Conservation (phyloP, 805 yeast species). For the Spathaspora girioi region DNA sequence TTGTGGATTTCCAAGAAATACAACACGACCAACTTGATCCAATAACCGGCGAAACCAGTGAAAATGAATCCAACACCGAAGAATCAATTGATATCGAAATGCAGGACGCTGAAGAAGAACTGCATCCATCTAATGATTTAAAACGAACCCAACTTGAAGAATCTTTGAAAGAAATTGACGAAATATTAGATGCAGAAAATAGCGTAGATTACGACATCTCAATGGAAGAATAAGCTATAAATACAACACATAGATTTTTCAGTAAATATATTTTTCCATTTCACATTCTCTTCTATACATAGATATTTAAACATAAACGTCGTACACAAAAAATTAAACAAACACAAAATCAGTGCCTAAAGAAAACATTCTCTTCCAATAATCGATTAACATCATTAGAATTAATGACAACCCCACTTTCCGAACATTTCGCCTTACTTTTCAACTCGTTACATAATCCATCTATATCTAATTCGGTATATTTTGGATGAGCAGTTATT, state of each 20-base stretch:
- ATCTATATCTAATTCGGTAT: slow-evolving; percentile 90
- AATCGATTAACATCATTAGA: slow-evolving; percentile 70
- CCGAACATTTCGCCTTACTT: slow-evolving; percentile 92
- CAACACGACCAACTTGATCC: neutral
- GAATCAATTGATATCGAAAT: neutral
- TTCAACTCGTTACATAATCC: slow-evolving; percentile 88
- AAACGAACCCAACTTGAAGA: slow-evolving; percentile 6
- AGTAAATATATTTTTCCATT: neutral
- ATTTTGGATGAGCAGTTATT: slow-evolving; percentile 88
- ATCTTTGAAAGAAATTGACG: slow-evolving; percentile 27
- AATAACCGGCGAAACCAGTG: neutral
- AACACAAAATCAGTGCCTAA: slow-evolving; percentile 1
- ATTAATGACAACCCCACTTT: slow-evolving; percentile 83
- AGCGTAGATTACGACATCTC: slow-evolving; percentile 34
- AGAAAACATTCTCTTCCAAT: slow-evolving; percentile 23
- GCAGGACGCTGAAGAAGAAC: neutral
- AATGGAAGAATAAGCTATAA: slow-evolving; percentile 16
- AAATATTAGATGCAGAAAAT: slow-evolving; percentile 35
- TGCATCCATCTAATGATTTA: neutral
- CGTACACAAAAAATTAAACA: neutral
- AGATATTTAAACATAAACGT: neutral
- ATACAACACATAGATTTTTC: neutral
- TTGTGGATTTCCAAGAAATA: neutral
- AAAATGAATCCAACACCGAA: neutral
- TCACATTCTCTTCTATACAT: slow-evolving; percentile 1